Evolutionary conservation across 1,284 basidiomycete species (phyloP).

Genomic region (Fomitopsis pinicola): DNA sequence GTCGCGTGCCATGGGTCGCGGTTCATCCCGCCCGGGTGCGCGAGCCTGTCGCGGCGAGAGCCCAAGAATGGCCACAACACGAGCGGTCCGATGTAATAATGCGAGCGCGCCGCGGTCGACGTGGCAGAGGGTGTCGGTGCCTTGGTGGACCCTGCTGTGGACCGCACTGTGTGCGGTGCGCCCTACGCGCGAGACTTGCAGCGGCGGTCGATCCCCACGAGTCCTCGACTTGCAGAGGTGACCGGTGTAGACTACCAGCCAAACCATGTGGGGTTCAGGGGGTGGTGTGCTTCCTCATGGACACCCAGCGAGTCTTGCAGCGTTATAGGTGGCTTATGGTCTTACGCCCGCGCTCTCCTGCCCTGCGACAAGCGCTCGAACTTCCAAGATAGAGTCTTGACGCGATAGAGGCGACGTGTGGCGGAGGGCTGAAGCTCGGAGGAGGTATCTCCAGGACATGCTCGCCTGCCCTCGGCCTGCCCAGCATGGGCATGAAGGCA

Average conservation of each 20-base stretch:
- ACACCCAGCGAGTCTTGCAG: too few relatives aligned
- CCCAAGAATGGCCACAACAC: conserved; percentile 87
- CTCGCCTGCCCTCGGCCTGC: conserved; percentile 6
- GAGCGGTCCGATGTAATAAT: conserved; percentile 70
- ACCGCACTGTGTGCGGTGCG: too few relatives aligned
- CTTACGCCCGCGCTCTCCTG: conserved; percentile 59
- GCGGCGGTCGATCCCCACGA: too few relatives aligned
- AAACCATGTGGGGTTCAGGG: too few relatives aligned
- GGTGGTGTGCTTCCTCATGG: too few relatives aligned
- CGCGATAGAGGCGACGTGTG: conserved; percentile 15
- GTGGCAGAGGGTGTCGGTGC: neutral
- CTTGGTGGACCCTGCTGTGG: conserved; percentile 1
- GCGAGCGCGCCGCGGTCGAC: conserved; percentile 19
- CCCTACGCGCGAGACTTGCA: too few relatives aligned
- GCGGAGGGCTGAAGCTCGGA: conserved; percentile 10
- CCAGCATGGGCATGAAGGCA: neutral
- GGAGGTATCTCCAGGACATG: conserved; percentile 9
- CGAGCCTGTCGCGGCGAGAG: conserved; percentile 67
- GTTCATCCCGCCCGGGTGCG: conserved; percentile 62
- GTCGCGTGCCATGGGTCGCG: conserved; percentile 71
- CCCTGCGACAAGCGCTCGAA: conserved; percentile 62
- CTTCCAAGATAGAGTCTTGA: conserved; percentile 34
- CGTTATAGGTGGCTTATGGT: too few relatives aligned
- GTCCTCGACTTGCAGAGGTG: too few relatives aligned
- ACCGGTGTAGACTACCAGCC: too few relatives aligned